These are phyloP conservation scores for Dendrocalamus latiflorus DNA, from an alignment of 202 grass and related monocot genomes.

Conservation along the genomic window DNA sequence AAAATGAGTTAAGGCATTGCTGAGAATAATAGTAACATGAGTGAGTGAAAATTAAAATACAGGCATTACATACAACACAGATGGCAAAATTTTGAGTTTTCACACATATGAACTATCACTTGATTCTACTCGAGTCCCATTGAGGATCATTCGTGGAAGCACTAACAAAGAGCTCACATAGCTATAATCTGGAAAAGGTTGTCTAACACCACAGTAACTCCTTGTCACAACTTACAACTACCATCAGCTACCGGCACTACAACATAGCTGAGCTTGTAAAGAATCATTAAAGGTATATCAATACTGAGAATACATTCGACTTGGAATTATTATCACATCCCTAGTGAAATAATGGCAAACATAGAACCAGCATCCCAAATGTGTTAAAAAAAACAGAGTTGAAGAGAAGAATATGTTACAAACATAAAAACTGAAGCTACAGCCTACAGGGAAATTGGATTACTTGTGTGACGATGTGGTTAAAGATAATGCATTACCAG, in stretches of 20 bases:
- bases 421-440: not conserved
- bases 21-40: not conserved
- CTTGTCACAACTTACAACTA: too few relatives aligned
- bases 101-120: not conserved
- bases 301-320: slow-evolving; percentile 6
- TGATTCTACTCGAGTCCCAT: not conserved
- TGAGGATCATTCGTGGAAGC: not conserved
- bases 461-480: not conserved
- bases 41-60: not conserved
- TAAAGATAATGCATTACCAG: slow-evolving; percentile 28
- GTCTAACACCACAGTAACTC: not conserved
- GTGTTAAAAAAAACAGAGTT: too few relatives aligned
- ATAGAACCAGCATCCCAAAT: not conserved
- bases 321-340: not conserved
- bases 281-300: not conserved
- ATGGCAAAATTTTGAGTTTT: not conserved
- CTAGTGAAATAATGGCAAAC: not conserved
- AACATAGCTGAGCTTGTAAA: not conserved
- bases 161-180: not conserved
- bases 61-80: not conserved
- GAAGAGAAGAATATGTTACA: not conserved
- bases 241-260: not conserved
- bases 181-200: not conserved
- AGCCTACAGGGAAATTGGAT: not conserved
- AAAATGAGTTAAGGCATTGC: not conserved